Evolutionary conservation across 371 early-diverging fungal genomes (phyloP).

Genomic region (Mucor indicus): DNA sequence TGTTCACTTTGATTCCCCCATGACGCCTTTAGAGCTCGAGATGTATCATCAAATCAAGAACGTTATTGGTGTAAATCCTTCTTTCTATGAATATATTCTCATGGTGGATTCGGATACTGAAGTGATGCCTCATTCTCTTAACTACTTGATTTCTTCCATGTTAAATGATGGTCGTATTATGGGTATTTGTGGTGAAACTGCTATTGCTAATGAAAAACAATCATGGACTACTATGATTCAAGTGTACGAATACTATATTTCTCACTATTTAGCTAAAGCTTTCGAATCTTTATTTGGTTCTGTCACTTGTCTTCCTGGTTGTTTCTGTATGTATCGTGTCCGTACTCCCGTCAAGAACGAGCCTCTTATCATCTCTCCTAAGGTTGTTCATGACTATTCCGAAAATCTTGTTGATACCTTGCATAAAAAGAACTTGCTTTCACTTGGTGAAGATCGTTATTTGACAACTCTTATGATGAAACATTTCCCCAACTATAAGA

Average conservation of each 20-base stretch:
- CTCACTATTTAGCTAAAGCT: slow-evolving; percentile 96
- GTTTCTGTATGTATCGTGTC: slow-evolving; percentile 94
- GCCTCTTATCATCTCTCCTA: slow-evolving; percentile 89
- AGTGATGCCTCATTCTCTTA: slow-evolving; percentile 74
- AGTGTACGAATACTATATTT: slow-evolving; percentile 98
- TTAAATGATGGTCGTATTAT: slow-evolving; percentile 80
- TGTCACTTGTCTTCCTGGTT: slow-evolving; percentile 95
- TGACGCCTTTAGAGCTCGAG: slow-evolving; percentile 88
- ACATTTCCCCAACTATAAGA: slow-evolving; percentile 96
- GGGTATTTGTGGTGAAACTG: slow-evolving; percentile 93
- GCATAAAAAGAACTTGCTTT: slow-evolving; percentile 92
- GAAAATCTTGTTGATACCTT: slow-evolving; percentile 95
- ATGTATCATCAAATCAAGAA: slow-evolving; percentile 91
- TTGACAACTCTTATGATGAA: slow-evolving; percentile 98
- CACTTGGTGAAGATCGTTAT: slow-evolving; percentile 86
- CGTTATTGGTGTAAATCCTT: slow-evolving; percentile 85
- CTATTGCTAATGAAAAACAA: slow-evolving; percentile 81
- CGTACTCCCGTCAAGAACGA: slow-evolving; percentile 74
- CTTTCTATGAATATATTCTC: slow-evolving; percentile 88
- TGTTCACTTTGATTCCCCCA: slow-evolving; percentile 88
- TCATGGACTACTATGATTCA: slow-evolving; percentile 98
- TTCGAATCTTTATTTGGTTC: slow-evolving; percentile 99
- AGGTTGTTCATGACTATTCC: slow-evolving; percentile 93
- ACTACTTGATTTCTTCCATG: slow-evolving; percentile 78
- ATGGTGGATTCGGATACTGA: slow-evolving; percentile 97